Base-by-base conservation (phyloP, 2,329 filamentous ascomycete species). In the Gremmenia infestans region DNA sequence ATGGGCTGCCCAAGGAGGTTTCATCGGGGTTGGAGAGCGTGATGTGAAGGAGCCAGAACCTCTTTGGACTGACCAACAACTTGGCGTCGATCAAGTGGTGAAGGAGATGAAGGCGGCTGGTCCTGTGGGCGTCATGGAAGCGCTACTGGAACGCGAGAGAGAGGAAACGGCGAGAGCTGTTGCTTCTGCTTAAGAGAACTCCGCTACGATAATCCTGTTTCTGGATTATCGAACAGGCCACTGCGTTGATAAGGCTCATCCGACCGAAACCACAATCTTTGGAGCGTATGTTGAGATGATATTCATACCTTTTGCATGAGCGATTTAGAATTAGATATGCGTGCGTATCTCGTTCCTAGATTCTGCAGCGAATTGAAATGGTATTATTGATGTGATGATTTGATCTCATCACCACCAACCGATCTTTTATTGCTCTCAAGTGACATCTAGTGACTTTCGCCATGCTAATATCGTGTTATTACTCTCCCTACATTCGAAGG, bases 11-110 rank as follows among this genome's bases (percentile, higher is more conserved):
- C 82, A 94, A 69, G 94, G 94, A 48, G 94, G 94, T 7, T 97
- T 97, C 74, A 89, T 97, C 56, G 94, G 93, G 52, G 94, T 99
- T 8, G 94, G 94, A 22, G 87, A 91, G 62, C 75, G 86, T 56
- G 80, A 78, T 49, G 80, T 79, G 15, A 73, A 78, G 54, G 75
- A 75, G 2, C 80, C 82, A 42, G 74, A 82, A 69, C 87, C 92
- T n/a, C 85, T 99, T 42, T 99, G 94, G 94, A 94, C 89, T 2
- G 86, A 97, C 67, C 78, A 81, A 66, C 94, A 99, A 79, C 83
- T 99, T 54, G 89, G 87, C 42, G 80, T 96, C 48, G 81, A 84
- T 57, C 78, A 89, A 67, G 77, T 82, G 14, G 77, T 83, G 50
- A 76, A 81, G 68, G 82, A 87, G 70, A 81, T 90, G 66, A 75